Percentiles rank a stretch among this genome's conserved stretches.
Evolutionary conservation across 1,139 yeast genomes (phyloP).

Genomic region (Yamadazyma dendronema): DNA sequence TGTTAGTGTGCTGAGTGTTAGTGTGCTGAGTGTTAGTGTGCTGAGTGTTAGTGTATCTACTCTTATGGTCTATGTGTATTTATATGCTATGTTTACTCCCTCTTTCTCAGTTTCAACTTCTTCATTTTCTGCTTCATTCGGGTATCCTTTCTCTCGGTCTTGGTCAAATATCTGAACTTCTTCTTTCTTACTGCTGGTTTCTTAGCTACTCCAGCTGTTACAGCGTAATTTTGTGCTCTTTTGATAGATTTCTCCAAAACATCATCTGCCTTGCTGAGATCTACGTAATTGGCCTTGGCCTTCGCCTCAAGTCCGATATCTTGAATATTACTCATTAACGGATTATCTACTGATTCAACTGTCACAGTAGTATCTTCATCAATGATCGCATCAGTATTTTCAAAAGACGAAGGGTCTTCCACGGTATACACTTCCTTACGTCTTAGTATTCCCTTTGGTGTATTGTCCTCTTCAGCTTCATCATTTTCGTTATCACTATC

Average conservation of each 20-base stretch:
- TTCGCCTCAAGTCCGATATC: slow-evolving; percentile 45
- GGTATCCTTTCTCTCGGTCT: slow-evolving; percentile 71
- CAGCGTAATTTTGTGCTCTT: slow-evolving; percentile 73
- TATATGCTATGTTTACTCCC: no score
- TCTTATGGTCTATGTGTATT: neutral
- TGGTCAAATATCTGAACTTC: slow-evolving; percentile 84
- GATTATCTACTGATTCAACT: slow-evolving; percentile 54
- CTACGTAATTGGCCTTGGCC: slow-evolving; percentile 64
- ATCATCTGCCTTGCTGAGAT: slow-evolving; percentile 56
- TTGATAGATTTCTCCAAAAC: slow-evolving; percentile 63
- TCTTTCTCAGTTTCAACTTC: slow-evolving; percentile 16
- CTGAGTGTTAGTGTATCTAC: neutral
- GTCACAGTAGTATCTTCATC: slow-evolving; percentile 62
- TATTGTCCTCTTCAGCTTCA: slow-evolving; percentile 11
- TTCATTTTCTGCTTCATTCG: slow-evolving; percentile 54
- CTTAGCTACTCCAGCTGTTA: slow-evolving; percentile 50
- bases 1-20: no score
- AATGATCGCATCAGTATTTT: slow-evolving; percentile 47
- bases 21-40: neutral
- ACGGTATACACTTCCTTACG: slow-evolving; percentile 44
- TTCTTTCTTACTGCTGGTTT: slow-evolving; percentile 48
- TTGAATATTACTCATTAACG: slow-evolving; percentile 32
- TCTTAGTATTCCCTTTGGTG: slow-evolving; percentile 39
- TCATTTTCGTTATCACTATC: slow-evolving; percentile 20
- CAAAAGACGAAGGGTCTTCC: slow-evolving; percentile 32